Conservation (phyloP, 306 rosid genomes). For the Astragalus glycyphyllos region DNA sequence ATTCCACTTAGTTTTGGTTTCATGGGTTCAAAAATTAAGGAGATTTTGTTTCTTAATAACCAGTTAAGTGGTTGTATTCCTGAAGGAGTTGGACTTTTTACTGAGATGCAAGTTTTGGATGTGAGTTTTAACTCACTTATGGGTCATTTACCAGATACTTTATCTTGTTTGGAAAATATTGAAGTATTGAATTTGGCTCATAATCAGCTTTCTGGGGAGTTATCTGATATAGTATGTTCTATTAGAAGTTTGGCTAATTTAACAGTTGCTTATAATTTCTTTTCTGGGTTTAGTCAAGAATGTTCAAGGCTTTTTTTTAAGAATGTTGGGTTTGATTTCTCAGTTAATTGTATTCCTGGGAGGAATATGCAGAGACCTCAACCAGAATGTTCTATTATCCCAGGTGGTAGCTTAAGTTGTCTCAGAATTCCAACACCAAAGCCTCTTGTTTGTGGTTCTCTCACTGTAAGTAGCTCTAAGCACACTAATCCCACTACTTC, state of each 20-base stretch:
- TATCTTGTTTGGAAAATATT: slow-evolving; percentile 80
- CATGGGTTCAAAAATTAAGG: slow-evolving; percentile 71
- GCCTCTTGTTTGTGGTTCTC: slow-evolving; percentile 74
- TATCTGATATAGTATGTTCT: slow-evolving; percentile 81
- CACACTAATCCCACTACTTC: slow-evolving; percentile 38
- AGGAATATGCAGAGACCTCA: slow-evolving; percentile 81
- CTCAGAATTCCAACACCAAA: slow-evolving; percentile 77
- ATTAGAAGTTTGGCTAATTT: slow-evolving; percentile 71
- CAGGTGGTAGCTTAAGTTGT: slow-evolving; percentile 84
- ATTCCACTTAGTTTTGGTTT: slow-evolving; percentile 86
- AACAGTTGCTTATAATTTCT: slow-evolving; percentile 88
- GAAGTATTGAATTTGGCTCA: slow-evolving; percentile 85
- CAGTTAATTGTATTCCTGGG: slow-evolving; percentile 87
- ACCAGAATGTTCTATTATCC: slow-evolving; percentile 81
- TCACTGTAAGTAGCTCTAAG: slow-evolving; percentile 43
- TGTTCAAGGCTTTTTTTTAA: slow-evolving; percentile 62
- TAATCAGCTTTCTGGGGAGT: slow-evolving; percentile 86
- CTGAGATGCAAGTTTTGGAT: slow-evolving; percentile 88
- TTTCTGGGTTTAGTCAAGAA: slow-evolving; percentile 90
- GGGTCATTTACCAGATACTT: slow-evolving; percentile 93
- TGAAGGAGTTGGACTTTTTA: slow-evolving; percentile 85
- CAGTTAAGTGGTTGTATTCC: slow-evolving; percentile 91
- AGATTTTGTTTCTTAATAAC: slow-evolving; percentile 86
- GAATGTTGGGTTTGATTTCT: slow-evolving; percentile 89
- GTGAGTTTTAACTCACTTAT: slow-evolving; percentile 77